Evolutionary conservation across 768 basidiomycete genomes (phyloP).

Genomic region (Lactarius pseudohatsudake): DNA sequence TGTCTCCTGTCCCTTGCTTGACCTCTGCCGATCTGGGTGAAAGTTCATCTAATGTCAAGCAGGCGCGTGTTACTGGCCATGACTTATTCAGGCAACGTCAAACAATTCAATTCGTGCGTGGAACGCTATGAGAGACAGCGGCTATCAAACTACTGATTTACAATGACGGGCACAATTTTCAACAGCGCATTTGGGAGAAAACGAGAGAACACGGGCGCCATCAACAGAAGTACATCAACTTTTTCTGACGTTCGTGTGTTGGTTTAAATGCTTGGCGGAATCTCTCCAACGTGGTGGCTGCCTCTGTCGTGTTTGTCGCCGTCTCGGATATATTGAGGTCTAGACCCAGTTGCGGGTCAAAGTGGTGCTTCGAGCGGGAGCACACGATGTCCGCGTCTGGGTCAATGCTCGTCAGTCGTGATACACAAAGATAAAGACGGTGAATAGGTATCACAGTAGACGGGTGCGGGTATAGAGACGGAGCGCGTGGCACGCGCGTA

Average conservation of each 20-base stretch:
- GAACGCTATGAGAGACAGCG: too few species aligned
- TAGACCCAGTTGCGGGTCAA: slow-evolving; percentile 56
- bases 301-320: slow-evolving; percentile 39
- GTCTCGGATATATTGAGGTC: slow-evolving; percentile 64
- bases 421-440: not conserved
- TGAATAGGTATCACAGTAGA: slow-evolving; percentile 62
- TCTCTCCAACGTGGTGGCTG: slow-evolving; percentile 39
- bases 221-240: slow-evolving; percentile 41
- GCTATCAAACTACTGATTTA: not conserved
- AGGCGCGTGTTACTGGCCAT: slow-evolving; percentile 32
- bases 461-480: slow-evolving; percentile 80
- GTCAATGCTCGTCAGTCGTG: not conserved
- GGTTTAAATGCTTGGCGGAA: slow-evolving; percentile 58
- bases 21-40: slow-evolving; percentile 64
- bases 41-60: slow-evolving; percentile 55
- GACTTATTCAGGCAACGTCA: slow-evolving; percentile 19
- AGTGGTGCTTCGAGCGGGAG: slow-evolving; percentile 78
- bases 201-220: not conserved
- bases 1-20: slow-evolving; percentile 49
- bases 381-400: slow-evolving; percentile 78
- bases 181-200: not conserved
- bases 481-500: slow-evolving; percentile 80
- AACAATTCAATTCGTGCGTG: too few species aligned
- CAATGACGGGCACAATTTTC: not conserved
- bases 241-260: slow-evolving; percentile 49